phyloP scores from a whole-genome alignment of 257 asterid species.

The Knoxia roxburghii region DNA sequence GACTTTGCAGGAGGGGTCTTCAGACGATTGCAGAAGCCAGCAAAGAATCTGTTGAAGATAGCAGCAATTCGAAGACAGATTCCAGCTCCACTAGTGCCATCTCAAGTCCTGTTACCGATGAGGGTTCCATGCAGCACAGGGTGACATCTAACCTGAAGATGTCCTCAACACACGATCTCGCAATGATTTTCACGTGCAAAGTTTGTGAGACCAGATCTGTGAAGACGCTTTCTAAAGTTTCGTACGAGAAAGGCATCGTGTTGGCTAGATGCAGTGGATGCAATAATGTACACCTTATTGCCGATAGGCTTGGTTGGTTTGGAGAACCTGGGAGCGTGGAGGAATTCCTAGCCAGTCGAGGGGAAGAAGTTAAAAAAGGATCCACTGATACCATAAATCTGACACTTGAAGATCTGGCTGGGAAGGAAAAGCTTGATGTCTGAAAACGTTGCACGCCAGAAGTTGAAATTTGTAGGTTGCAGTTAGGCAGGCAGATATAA shows the following conservation, averaged over 20 bases:
- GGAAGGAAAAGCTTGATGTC: constrained; percentile 33
- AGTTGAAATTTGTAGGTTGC: background rate
- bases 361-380: constrained; percentile 82
- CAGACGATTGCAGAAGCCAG: constrained; percentile 36
- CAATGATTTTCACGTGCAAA: constrained; percentile 72
- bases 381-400: constrained; percentile 51
- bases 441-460: background rate
- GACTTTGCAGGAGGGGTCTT: constrained; percentile 33
- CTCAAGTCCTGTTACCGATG: constrained; percentile 17
- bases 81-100: constrained; percentile 12
- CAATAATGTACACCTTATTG: constrained; percentile 68
- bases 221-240: constrained; percentile 66
- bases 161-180: constrained; percentile 63
- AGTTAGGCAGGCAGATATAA: background rate
- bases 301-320: constrained; percentile 93
- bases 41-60: constrained; percentile 20
- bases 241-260: constrained; percentile 79
- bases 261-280: constrained; percentile 85
- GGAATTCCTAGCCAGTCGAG: constrained; percentile 75
- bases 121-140: constrained; percentile 27
- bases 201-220: constrained; percentile 70
- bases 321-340: constrained; percentile 79
- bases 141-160: constrained; percentile 49
- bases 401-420: constrained; percentile 77
- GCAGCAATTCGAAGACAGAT: constrained; percentile 28